Conservation (phyloP, 1,284 basidiomycete genomes). For the Gomphus bonarii region DNA sequence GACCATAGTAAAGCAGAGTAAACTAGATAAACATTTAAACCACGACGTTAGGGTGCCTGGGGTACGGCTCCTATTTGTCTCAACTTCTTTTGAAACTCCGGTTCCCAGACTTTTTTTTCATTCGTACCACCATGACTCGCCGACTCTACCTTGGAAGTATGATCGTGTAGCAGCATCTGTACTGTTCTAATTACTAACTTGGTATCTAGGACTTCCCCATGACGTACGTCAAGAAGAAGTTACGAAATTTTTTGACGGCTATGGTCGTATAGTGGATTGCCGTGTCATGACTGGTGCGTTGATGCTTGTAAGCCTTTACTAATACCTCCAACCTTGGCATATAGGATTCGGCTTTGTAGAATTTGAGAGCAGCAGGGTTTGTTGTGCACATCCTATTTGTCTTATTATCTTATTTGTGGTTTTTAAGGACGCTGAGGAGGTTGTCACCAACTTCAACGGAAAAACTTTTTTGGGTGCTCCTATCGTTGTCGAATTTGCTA, state of each 20-base stretch:
- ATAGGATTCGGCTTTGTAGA: conserved; percentile 90
- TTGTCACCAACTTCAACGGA: conserved; percentile 76
- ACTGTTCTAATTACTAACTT: not conserved
- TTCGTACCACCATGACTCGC: conserved; percentile 57
- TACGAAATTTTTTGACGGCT: conserved; percentile 77
- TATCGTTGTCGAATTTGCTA: conserved; percentile 86
- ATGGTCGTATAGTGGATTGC: conserved; percentile 80
- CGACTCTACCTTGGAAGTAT: conserved; percentile 77
- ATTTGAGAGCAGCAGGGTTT: conserved; percentile 73
- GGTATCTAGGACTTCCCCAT: conserved; percentile 53
- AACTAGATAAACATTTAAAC: too few relatives aligned
- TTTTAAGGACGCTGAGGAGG: conserved; percentile 86
- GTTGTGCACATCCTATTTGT: conserved; percentile 8
- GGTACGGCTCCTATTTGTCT: not conserved
- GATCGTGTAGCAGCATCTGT: conserved; percentile 1
- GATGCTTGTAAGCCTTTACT: not conserved
- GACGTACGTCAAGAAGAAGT: conserved; percentile 75
- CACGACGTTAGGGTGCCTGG: not conserved
- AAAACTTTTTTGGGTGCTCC: conserved; percentile 72
- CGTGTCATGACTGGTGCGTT: conserved; percentile 83
- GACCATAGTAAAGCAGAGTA: too few relatives aligned
- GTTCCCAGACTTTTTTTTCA: conserved; percentile 19
- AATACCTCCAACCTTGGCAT: not conserved
- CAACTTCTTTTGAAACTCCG: not conserved
- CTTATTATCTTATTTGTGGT: not conserved